These are phyloP conservation scores for Rachicladosporium sp. DNA, from an alignment of 2,329 filamentous ascomycete species.

Conservation along the genomic window DNA sequence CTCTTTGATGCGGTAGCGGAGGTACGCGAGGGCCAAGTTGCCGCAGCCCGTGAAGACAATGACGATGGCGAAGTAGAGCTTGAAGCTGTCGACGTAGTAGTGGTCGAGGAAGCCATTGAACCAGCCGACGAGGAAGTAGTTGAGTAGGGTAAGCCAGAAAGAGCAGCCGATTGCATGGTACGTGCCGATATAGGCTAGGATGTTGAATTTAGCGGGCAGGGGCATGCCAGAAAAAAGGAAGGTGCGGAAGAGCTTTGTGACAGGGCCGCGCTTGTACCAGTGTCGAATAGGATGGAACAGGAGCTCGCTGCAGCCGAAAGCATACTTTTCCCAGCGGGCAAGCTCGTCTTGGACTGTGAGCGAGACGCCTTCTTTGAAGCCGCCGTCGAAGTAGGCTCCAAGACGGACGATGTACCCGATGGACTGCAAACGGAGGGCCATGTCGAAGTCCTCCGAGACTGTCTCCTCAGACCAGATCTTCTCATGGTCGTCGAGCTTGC, in stretches of 20 bases:
- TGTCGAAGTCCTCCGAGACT: conserved; percentile 72
- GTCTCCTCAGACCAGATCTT: conserved; percentile 75
- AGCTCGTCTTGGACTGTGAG: conserved; percentile 76
- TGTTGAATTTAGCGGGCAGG: conserved; percentile 62
- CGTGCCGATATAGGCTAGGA: conserved; percentile 66
- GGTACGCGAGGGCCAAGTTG: conserved; percentile 57
- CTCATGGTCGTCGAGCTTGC: conserved; percentile 55
- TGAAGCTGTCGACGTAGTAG: conserved; percentile 68
- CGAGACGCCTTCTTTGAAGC: conserved; percentile 73
- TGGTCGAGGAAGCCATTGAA: conserved; percentile 66
- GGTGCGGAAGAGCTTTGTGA: conserved; percentile 63
- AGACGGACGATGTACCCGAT: conserved; percentile 61
- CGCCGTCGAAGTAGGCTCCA: conserved; percentile 60
- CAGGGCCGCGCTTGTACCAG: conserved; percentile 62
- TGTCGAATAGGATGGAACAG: conserved; percentile 66
- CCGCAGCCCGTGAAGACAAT: conserved; percentile 66
- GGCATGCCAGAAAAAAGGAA: conserved; percentile 65
- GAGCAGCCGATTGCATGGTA: conserved; percentile 69
- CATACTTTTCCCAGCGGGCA: conserved; percentile 77
- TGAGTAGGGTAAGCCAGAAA: conserved; percentile 59
- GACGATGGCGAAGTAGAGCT: conserved; percentile 70
- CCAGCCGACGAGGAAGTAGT: conserved; percentile 68
- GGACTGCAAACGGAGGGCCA: conserved; percentile 64
- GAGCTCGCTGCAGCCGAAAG: conserved; percentile 72
- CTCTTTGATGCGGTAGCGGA: conserved; percentile 61